Evolutionary conservation across 805 yeast genomes (phyloP).

Genomic region (Monosporozyma aerobia): DNA sequence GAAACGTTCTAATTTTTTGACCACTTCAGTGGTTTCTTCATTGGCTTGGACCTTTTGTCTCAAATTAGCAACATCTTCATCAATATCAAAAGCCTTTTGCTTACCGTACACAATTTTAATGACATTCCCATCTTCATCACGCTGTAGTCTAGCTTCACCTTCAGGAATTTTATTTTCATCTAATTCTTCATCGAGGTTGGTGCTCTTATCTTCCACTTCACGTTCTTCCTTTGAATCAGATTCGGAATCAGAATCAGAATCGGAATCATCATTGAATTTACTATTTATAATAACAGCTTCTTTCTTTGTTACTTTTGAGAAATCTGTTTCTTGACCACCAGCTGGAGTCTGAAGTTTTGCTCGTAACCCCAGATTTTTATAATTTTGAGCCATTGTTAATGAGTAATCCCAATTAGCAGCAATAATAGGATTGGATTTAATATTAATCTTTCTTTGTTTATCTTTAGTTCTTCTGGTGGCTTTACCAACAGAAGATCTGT

Average conservation of each 20-base stretch:
- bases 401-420: constrained; percentile 85
- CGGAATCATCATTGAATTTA: constrained; percentile 13
- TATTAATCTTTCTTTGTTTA: constrained; percentile 55
- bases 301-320: constrained; percentile 33
- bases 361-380: constrained; percentile 68
- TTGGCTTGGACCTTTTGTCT: constrained; percentile 16
- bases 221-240: constrained; percentile 14
- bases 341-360: constrained; percentile 57
- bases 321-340: constrained; percentile 70
- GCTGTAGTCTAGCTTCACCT: constrained; percentile 69
- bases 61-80: constrained; percentile 27
- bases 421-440: constrained; percentile 68
- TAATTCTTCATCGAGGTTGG: constrained; percentile 24
- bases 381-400: constrained; percentile 77
- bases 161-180: constrained; percentile 51
- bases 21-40: constrained; percentile 43
- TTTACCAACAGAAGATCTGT: constrained; percentile 60
- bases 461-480: constrained; percentile 64
- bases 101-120: constrained; percentile 62
- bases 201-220: neutral
- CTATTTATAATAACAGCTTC: constrained; percentile 28
- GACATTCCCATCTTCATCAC: constrained; percentile 63
- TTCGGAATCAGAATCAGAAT: constrained; percentile 33
- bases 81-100: constrained; percentile 34
- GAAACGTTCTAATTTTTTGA: constrained; percentile 58